These are phyloP conservation scores for Vigna radiata DNA, from an alignment of 306 rosid genomes.

Conservation along the genomic window DNA sequence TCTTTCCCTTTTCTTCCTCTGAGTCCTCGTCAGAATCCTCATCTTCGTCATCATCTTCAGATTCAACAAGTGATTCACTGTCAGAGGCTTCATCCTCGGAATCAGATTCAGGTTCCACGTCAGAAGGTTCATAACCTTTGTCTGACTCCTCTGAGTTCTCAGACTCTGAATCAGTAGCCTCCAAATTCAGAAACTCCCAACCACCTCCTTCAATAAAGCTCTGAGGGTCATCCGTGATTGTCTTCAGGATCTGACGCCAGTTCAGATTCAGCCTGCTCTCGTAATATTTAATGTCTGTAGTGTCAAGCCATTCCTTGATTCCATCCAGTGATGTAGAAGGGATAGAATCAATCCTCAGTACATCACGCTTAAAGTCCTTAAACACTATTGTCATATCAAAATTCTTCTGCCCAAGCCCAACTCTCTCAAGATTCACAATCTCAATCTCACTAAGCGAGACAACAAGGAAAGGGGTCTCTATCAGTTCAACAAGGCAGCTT, in stretches of 20 bases:
- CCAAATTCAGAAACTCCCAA: constrained; percentile 96
- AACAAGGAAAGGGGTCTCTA: constrained; percentile 92
- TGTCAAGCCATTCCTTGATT: constrained; percentile 94
- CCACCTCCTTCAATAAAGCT: constrained; percentile 94
- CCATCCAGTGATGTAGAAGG: constrained; percentile 93
- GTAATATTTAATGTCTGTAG: constrained; percentile 90
- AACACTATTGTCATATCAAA: constrained; percentile 92
- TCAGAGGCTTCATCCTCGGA: constrained; percentile 86
- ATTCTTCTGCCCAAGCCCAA: constrained; percentile 99
- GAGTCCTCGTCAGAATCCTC: constrained; percentile 51
- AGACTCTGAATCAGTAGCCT: constrained; percentile 91
- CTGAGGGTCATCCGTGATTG: constrained; percentile 94
- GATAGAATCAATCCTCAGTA: constrained; percentile 89
- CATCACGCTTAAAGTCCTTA: constrained; percentile 93
- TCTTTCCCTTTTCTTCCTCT: constrained; percentile 63
- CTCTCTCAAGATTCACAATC: constrained; percentile 94
- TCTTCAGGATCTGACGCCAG: constrained; percentile 94
- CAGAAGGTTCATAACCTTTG: constrained; percentile 91
- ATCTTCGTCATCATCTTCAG: constrained; percentile 62
- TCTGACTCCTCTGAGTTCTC: constrained; percentile 85
- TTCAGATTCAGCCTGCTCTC: constrained; percentile 96
- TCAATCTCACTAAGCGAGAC: constrained; percentile 91
- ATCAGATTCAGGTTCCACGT: constrained; percentile 82
- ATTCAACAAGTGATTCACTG: constrained; percentile 87
- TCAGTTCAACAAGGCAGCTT: constrained; percentile 86